A percentile compares a stretch with the other conserved stretches of the same genome.
These are phyloP conservation scores for Rhizophora apiculata DNA, from an alignment of 345 rosid genomes.

Conservation along the genomic window DNA sequence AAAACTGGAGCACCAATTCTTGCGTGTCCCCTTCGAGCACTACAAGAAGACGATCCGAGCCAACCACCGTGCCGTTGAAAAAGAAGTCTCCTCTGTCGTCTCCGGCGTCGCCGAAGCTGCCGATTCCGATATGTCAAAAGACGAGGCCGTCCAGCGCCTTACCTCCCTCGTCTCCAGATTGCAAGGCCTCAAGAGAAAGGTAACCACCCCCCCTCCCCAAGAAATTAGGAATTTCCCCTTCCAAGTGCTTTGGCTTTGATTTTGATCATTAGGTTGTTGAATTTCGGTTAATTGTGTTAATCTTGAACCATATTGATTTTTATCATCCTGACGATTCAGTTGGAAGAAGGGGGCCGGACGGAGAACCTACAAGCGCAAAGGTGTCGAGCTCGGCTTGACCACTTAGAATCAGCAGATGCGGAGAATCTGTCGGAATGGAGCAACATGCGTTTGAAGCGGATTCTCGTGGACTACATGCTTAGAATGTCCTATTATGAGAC, in stretches of 20 bases:
- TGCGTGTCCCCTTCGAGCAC: slow-evolving; percentile 94
- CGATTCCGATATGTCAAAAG: slow-evolving; percentile 53
- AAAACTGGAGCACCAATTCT: slow-evolving; percentile 87
- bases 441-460: slow-evolving; percentile 65
- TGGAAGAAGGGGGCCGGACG: slow-evolving; percentile 77
- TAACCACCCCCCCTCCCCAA: not conserved
- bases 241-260: no score
- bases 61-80: slow-evolving; percentile 76
- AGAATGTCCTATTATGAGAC: slow-evolving; percentile 87
- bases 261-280: no score
- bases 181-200: slow-evolving; percentile 97
- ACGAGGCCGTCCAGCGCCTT: slow-evolving; percentile 69
- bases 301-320: not conserved
- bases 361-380: slow-evolving; percentile 84
- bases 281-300: no score
- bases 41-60: slow-evolving; percentile 90
- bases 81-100: slow-evolving; percentile 69
- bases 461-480: slow-evolving; percentile 91
- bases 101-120: slow-evolving; percentile 59
- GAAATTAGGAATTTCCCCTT: not conserved
- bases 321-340: slow-evolving; percentile 34
- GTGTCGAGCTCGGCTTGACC: slow-evolving; percentile 83
- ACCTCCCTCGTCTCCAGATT: slow-evolving; percentile 78
- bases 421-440: slow-evolving; percentile 74
- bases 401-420: slow-evolving; percentile 76